Conservation (phyloP, 139 green algal species). For the Chlorella vulgaris region DNA sequence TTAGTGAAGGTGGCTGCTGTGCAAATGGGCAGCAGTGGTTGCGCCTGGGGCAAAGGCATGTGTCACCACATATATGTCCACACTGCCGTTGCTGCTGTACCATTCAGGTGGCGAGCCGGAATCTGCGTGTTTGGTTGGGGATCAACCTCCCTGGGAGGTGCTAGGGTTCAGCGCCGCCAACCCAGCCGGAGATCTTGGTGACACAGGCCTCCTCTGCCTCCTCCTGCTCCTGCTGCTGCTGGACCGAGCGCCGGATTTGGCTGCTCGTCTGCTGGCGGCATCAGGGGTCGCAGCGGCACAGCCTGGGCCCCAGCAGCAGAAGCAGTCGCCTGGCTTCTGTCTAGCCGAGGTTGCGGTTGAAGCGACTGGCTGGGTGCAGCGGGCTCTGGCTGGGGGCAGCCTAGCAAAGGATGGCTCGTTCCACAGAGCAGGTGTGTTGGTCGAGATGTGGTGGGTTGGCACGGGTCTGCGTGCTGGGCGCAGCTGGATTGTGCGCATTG, state of each 20-base stretch:
- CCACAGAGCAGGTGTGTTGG: too few species aligned
- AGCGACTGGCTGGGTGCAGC: background rate
- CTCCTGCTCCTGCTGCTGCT: conserved; percentile 24
- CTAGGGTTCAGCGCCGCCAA: conserved; percentile 25
- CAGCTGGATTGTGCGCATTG: too few species aligned
- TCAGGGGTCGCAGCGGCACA: background rate
- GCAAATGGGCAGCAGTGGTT: too few species aligned
- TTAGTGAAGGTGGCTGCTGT: too few species aligned
- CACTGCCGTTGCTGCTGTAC: too few species aligned
- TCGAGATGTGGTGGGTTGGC: too few species aligned
- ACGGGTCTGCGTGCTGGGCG: too few species aligned
- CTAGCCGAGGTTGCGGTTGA: background rate
- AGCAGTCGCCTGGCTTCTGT: background rate
- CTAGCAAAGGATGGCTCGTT: background rate
- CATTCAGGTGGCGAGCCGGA: background rate
- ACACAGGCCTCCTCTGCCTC: conserved; percentile 4
- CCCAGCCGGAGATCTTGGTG: conserved; percentile 2
- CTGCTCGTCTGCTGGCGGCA: conserved; percentile 5
- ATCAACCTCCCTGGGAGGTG: conserved; percentile 11
- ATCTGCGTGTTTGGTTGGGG: too few species aligned
- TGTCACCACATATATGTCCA: too few species aligned
- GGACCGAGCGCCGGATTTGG: background rate
- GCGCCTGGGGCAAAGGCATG: too few species aligned
- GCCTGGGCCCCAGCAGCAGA: background rate
- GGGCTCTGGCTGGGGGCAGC: background rate